Base-by-base conservation (phyloP, 495 filamentous ascomycete species). In the Emericellopsis terricola region DNA sequence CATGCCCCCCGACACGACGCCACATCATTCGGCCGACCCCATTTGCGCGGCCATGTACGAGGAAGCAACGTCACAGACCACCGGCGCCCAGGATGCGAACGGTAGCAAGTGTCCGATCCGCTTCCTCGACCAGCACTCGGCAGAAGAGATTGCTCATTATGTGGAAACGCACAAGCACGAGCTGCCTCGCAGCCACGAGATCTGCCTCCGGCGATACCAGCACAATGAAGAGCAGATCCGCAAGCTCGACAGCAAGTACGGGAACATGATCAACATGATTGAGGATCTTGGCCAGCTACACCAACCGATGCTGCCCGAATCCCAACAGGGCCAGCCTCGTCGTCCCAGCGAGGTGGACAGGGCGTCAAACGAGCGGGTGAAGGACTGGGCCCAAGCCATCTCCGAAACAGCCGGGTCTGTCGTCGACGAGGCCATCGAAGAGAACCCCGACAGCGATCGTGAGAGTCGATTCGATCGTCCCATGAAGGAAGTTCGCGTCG, bases 141-240 rank as follows among this genome's bases (percentile, higher is more conserved):
- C 85, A 1, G 81, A 91, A 59, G 85, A 94, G 51, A 73, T 94
- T 31, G 85, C 84, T 11, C 63, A 73, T 39, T 94, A 92, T 46
- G 77, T 94, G 36, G 80, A 92, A 50, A 77, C 70, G 15, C 85
- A 94, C 57, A 93, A 92, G 50, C 84, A 94, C 45, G 80, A 92
- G 42, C 70, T 94, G 18, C 85, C 85, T 3, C 65, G 85, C 38
- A 89, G 81, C 44, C 85, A 94, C 53, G 82, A 85, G 39, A 71
- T 93, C 14, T 94, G 85, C 49, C 78, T 94, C 36, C 71, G 75
- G 41, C 70, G 85, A 26, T 91, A 85, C 51, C 83, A 92, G 49
- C 70, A 67, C 47, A 85, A 86, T 47, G 72, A 79, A 18, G 68
- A 78, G 39, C 78, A 80, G 39, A 82, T 92, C 44, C 70, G 70